Evolutionary conservation across 768 basidiomycete species (phyloP), one percentile per base, ranked within the genome.

Genomic region (Trametes cinnabarina): DNA sequence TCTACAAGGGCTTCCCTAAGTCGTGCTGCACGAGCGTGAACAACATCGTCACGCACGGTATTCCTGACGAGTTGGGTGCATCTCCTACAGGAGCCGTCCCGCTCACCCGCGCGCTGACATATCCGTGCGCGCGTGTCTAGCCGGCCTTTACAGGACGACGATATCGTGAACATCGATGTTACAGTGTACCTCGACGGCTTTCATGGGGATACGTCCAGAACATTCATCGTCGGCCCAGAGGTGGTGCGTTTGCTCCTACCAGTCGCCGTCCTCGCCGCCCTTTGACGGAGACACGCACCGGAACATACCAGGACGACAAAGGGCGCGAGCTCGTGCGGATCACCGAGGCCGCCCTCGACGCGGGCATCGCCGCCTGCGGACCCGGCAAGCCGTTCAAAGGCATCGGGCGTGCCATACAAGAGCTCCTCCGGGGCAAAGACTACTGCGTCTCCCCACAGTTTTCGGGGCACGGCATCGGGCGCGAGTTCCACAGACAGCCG

Each of bases 21-120:
- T 86, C 90, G 19, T 87, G 88, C 66, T 92, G 90, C 68, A 92
- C 90, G 23, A 94, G 93, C 61, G 77, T 95, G 53, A 97, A 97
- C 67, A 96, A 96, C 63, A 74, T 96, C 32, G 79, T 94, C 46
- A 82, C 80, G 10, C 93, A 97, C 68, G 94, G 94, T 0, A 94
- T 97, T 55, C 94, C 94, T 26, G 92, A 96, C 74, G 82, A 90
- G 92, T 94, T 63, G 82, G 71, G 42, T n/a, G 11, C 40, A n/a
- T 41, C 30, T 20, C 23, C 23, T 30, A 26, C 9, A 14, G n/a
- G n/a, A 3, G 41, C 12, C 17, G 9, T 41, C 20, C 40, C 17
- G 7, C n/a, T n/a, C 9, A 5, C 3, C 6, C 19, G 20, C 41
- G n/a, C 19, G 22, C 41, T 10, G 20, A 20, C 20, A 5, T 19